Conservation (phyloP, 176 grass and related monocot genomes). For the Typha latifolia region DNA sequence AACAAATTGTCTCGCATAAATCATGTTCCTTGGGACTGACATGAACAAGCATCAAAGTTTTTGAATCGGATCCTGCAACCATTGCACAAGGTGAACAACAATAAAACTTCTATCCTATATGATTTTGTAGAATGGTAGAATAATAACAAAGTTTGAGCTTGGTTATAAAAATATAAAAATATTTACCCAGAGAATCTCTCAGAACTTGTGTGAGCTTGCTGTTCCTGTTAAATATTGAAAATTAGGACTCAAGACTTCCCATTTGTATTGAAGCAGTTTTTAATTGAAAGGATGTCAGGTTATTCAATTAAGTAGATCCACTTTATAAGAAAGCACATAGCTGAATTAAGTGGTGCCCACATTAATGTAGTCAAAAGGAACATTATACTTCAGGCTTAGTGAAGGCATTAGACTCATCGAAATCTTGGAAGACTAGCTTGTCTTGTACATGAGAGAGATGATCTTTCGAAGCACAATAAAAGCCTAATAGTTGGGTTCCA, state of each 20-base stretch:
- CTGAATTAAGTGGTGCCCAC: neutral
- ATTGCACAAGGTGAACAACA: constrained; percentile 25
- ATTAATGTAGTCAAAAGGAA: neutral
- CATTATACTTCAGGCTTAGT: neutral
- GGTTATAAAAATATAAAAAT: constrained; percentile 2
- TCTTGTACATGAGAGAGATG: neutral
- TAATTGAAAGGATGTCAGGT: neutral
- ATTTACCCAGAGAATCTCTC: constrained; percentile 88
- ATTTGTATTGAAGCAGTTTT: neutral
- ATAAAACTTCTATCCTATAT: constrained; percentile 6
- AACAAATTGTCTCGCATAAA: constrained; percentile 88
- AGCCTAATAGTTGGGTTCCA: neutral
- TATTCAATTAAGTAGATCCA: neutral
- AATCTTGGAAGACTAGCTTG: neutral
- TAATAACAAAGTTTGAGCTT: constrained; percentile 13
- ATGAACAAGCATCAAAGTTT: constrained; percentile 94
- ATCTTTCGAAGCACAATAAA: neutral
- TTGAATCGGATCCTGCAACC: constrained; percentile 75
- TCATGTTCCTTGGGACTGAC: constrained; percentile 81
- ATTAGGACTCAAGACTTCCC: neutral
- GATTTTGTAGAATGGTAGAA: constrained; percentile 21
- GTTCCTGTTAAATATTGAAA: constrained; percentile 54
- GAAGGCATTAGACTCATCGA: neutral
- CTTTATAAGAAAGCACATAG: neutral
- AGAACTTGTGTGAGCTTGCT: constrained; percentile 97